Conservation (phyloP, 768 basidiomycete species). For the Coprinopsis sp. region DNA sequence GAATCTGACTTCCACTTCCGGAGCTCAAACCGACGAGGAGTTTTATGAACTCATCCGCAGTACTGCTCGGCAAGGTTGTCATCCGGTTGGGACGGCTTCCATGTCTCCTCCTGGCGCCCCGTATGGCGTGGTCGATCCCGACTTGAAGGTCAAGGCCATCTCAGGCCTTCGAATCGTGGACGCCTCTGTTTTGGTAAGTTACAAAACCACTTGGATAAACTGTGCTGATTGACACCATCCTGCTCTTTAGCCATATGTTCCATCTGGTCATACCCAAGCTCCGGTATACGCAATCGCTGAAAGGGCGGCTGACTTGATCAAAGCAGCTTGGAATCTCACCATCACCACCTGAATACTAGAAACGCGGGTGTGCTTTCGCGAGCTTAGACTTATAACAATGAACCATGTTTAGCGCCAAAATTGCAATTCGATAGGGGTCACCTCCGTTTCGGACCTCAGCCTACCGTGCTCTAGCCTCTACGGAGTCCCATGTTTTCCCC, state of each 20-base stretch:
- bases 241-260: slow-evolving; percentile 6
- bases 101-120: slow-evolving; percentile 6
- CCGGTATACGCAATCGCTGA: slow-evolving; percentile 9
- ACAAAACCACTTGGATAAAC: neutral
- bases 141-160: slow-evolving; percentile 9
- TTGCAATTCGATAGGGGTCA: too few relatives aligned
- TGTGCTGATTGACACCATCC: neutral
- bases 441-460: too few relatives aligned
- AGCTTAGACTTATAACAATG: too few relatives aligned
- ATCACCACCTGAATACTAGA: too few relatives aligned
- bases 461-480: too few relatives aligned
- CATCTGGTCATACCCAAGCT: slow-evolving; percentile 8
- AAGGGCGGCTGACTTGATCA: slow-evolving; percentile 7
- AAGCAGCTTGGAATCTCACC: neutral
- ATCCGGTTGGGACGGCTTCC: slow-evolving; percentile 5
- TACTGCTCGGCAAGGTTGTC: neutral
- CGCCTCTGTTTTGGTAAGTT: slow-evolving; percentile 9
- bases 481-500: too few relatives aligned
- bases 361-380: too few relatives aligned
- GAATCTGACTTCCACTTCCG: neutral
- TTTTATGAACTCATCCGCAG: slow-evolving; percentile 1
- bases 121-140: slow-evolving; percentile 11
- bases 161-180: slow-evolving; percentile 10
- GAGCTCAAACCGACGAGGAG: too few relatives aligned
- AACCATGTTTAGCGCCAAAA: too few relatives aligned